phyloP scores from a whole-genome alignment of 129 eudicot species.

The Chrysanthemum makinoi region DNA sequence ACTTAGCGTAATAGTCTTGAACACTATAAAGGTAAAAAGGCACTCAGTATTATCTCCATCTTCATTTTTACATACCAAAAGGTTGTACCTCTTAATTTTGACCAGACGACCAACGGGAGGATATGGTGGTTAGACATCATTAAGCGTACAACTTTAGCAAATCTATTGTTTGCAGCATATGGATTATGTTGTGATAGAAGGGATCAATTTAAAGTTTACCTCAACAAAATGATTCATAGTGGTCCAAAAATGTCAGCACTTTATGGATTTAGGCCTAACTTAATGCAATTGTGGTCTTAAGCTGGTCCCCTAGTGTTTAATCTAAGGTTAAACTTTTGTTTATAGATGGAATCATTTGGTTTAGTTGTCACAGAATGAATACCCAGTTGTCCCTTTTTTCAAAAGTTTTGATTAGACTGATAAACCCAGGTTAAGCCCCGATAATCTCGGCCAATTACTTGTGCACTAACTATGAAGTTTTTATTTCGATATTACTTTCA shows the following conservation, averaged over 20 bases:
- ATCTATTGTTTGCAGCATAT: slow-evolving; percentile 21
- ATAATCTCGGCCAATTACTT: slow-evolving; percentile 52
- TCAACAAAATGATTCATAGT: slow-evolving; percentile 29
- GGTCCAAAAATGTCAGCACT: slow-evolving; percentile 7
- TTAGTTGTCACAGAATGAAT: slow-evolving; percentile 39
- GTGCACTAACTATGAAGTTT: slow-evolving; percentile 30
- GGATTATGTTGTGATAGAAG: slow-evolving; percentile 30
- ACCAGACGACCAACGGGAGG: neutral
- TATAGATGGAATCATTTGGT: slow-evolving; percentile 39
- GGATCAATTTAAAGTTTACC: slow-evolving; percentile 24
- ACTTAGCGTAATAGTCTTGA: slow-evolving; percentile 17
- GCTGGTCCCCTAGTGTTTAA: slow-evolving; percentile 36
- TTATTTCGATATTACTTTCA: neutral
- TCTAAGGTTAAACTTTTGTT: slow-evolving; percentile 28
- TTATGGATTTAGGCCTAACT: slow-evolving; percentile 37
- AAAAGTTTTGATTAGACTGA: slow-evolving; percentile 35
- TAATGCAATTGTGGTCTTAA: slow-evolving; percentile 26
- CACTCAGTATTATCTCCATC: neutral
- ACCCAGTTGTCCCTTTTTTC: slow-evolving; percentile 27
- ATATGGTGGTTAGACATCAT: slow-evolving; percentile 24
- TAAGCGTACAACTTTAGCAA: slow-evolving; percentile 18
- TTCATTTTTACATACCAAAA: slow-evolving; percentile 18
- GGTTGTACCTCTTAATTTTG: neutral
- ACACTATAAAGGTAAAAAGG: slow-evolving; percentile 20
- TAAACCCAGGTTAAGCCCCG: slow-evolving; percentile 36